phyloP scores from a whole-genome alignment of 208 protist genomes.

The Trichomonas gallinae region DNA sequence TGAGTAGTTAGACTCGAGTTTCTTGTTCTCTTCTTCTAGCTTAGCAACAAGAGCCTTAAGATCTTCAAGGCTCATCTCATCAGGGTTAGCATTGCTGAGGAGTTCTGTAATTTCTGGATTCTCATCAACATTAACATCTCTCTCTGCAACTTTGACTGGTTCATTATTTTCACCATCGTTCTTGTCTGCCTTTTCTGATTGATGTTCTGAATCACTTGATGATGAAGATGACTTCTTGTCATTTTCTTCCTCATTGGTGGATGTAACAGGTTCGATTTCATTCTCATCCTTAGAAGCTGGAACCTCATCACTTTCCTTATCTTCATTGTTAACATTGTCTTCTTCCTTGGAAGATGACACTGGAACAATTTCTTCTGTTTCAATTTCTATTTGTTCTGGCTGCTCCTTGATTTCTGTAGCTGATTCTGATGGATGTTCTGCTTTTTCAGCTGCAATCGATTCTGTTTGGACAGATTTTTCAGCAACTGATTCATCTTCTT shows the following conservation, averaged over 20 bases:
- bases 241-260: not conserved
- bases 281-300: too few species aligned
- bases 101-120: not conserved
- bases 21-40: not conserved
- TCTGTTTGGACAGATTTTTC: not conserved
- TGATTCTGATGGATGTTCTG: not conserved
- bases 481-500: not conserved
- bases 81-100: not conserved
- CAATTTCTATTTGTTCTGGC: not conserved
- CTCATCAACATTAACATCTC: not conserved
- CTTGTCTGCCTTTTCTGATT: not conserved
- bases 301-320: too few species aligned
- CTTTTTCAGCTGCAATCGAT: not conserved
- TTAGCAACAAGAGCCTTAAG: not conserved
- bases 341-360: not conserved
- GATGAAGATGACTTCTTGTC: not conserved
- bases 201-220: not conserved
- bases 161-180: not conserved
- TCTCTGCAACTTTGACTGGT: too few species aligned
- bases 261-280: too few species aligned
- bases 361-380: not conserved
- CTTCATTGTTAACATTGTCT: too few species aligned
- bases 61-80: not conserved
- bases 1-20: not conserved
- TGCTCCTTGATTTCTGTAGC: not conserved